Percentiles rank a stretch among this genome's conserved stretches.
Conservation (phyloP, 768 basidiomycete species). For the Gloeophyllum trabeum region DNA sequence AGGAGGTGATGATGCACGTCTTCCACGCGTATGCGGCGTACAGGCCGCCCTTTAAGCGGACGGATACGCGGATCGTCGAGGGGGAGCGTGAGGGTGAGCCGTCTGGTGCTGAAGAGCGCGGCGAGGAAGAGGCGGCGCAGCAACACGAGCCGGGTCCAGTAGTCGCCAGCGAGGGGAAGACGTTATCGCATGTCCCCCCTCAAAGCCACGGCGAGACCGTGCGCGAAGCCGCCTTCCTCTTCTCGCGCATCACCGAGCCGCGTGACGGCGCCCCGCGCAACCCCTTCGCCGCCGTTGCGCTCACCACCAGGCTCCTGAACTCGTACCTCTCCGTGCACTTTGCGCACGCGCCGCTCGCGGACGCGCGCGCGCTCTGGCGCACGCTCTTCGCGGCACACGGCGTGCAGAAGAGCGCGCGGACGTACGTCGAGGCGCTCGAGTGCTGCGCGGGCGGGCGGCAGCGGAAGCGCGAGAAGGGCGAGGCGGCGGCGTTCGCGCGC, state of each 20-base stretch:
- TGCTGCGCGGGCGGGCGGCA: conserved; percentile 36
- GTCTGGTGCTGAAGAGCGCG: neutral
- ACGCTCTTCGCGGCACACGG: conserved; percentile 31
- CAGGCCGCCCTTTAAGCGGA: conserved; percentile 53
- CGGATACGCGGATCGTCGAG: conserved; percentile 31
- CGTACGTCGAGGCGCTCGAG: conserved; percentile 60
- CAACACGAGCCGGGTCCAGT: conserved; percentile 1
- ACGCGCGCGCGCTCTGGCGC: conserved; percentile 35
- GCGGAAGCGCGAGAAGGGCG: conserved; percentile 33
- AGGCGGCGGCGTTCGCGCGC: conserved; percentile 41
- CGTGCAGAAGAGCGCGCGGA: conserved; percentile 36
- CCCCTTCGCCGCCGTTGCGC: conserved; percentile 44
- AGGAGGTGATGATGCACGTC: conserved; percentile 68
- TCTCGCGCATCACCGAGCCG: conserved; percentile 40
- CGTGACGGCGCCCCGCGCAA: conserved; percentile 9
- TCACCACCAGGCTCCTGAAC: conserved; percentile 58
- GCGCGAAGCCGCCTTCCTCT: conserved; percentile 55
- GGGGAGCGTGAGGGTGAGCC: conserved; percentile 2
- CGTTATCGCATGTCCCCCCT: conserved; percentile 48
- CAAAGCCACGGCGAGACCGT: conserved; percentile 66
- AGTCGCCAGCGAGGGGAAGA: conserved; percentile 4
- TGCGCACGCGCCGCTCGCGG: conserved; percentile 38
- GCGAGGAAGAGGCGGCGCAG: neutral
- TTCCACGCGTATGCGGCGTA: conserved; percentile 86
- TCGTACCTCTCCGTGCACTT: conserved; percentile 77